Base-by-base conservation (phyloP, 768 basidiomycete species). In the Candolleomyces efflorescens region DNA sequence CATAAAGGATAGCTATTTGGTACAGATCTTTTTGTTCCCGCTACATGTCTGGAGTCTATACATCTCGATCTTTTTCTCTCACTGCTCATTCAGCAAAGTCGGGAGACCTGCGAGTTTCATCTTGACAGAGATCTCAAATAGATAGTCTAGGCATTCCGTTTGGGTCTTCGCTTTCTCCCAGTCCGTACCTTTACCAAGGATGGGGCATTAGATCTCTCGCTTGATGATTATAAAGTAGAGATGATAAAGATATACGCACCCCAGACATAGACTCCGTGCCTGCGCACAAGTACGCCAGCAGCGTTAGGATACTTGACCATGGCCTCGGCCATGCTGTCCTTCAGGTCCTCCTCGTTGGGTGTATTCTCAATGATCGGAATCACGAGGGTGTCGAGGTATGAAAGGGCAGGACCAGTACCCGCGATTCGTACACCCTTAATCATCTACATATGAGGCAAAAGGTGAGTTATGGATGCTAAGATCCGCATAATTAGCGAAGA, bases 161-260 rank as follows among this genome's bases (percentile, higher is more conserved):
- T 94, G 92, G 0, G 90, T 90, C 73, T 94, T 94, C 9, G 92
- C 91, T 67, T 89, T 91, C 71, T 92, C 83, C 92, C 92, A 94
- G 66, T 90, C 83, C 48, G 77, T 67, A 18, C 80, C 83, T 85
- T 58, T 44, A 49, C n/a, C n/a, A n/a, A n/a, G 56, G 54, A 3
- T 45, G 18, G 45, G 49, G 64, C 22, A 37, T 58, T 54, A 38
- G 32, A 32, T 32, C 32, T 11, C 11, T 32, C 7, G 32, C 32
- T 7, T 32, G 7, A 7, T 32, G 11, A 5, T 32, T 11, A 32
- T 5, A 32, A 27, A 32, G 7, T 32, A 5, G 11, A 32, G 32
- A 32, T 27, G 44, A 11, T 24, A 13, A 3, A 24, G 23, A 23
- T 11, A 15, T 44, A 64, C 70, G n/a, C 55, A 88, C 91, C 91